Base-by-base conservation (phyloP, 2,329 filamentous ascomycete species). In the Fusarium incarnatum region DNA sequence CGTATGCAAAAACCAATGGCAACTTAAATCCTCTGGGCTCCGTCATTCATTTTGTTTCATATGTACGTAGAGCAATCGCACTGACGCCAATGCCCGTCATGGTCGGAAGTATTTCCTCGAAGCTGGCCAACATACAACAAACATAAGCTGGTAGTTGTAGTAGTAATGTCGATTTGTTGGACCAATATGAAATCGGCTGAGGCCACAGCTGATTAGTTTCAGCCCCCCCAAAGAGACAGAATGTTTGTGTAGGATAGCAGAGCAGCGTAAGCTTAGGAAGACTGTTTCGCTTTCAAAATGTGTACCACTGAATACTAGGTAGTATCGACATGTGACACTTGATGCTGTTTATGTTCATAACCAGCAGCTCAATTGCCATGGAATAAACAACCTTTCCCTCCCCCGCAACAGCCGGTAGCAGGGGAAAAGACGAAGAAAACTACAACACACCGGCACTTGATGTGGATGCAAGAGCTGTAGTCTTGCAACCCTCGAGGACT, bases 231-330 rank as follows among this genome's bases (percentile, higher is more conserved):
- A 52, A 18, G 12, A 41, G 37, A 41, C 18, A 42, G 27, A 27
- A 52, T 20, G 49, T 41, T 52, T 52, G 32, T 41, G 49, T 52
- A 52, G 49, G 49, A 52, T 23, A 20, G 10, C 34, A 27, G 32
- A 41, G 23, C n/a, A 27, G 48, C 32, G 32, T 37, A 37, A 20
- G 48, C 48, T 23, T 37, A 32, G 16, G 23, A n/a, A 37, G 34
- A 12, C 18, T n/a, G 34, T 37, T 37, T 37, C 34, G 34, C 48
- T 50, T 37, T 23, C 23, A 25, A 41, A 23, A 52, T 41, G 23
- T 16, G 8, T 89, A 89, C 71, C 34, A 37, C 16, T 37, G 16
- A 34, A 18, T 34, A 34, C 32, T 34, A 37, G 16, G 34, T 37
- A 37, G 34, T 12, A 37, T 37, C 34, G 18, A 23, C 41, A 44